phyloP scores from a whole-genome alignment of 2,329 filamentous ascomycete genomes.

The Botrytis deweyae region DNA sequence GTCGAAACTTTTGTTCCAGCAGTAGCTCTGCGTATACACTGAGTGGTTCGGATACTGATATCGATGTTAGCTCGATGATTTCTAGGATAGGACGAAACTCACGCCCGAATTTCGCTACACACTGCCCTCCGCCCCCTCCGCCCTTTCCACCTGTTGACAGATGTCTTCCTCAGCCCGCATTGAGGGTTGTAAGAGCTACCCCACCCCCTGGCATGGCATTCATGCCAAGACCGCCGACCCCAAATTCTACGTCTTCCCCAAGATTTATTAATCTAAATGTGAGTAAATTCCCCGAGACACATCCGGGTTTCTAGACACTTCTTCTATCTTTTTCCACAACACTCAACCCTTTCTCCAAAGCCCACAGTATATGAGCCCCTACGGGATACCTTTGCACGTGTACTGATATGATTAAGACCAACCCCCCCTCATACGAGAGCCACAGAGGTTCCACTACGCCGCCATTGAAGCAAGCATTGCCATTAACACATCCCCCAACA shows the following conservation, averaged over 20 bases:
- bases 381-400: not conserved
- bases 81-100: constrained; percentile 5
- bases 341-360: not conserved
- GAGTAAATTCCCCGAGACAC: not conserved
- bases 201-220: not conserved
- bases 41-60: constrained; percentile 21
- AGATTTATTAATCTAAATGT: not conserved
- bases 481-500: not conserved
- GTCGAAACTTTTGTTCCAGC: not conserved
- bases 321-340: not conserved
- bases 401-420: constrained; percentile 10
- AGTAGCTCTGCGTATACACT: constrained; percentile 21
- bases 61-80: constrained; percentile 20
- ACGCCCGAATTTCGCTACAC: not conserved
- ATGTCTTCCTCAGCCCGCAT: not conserved
- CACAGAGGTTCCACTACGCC: not conserved
- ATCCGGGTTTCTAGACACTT: not conserved
- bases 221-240: not conserved
- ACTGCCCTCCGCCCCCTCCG: not conserved
- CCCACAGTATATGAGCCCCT: not conserved
- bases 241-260: not conserved
- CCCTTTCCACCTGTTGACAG: not conserved
- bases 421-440: constrained; percentile 23
- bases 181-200: no score
- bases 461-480: not conserved